Base-by-base conservation (phyloP, 139 green algal genomes). In the Coelastrella sp. region DNA sequence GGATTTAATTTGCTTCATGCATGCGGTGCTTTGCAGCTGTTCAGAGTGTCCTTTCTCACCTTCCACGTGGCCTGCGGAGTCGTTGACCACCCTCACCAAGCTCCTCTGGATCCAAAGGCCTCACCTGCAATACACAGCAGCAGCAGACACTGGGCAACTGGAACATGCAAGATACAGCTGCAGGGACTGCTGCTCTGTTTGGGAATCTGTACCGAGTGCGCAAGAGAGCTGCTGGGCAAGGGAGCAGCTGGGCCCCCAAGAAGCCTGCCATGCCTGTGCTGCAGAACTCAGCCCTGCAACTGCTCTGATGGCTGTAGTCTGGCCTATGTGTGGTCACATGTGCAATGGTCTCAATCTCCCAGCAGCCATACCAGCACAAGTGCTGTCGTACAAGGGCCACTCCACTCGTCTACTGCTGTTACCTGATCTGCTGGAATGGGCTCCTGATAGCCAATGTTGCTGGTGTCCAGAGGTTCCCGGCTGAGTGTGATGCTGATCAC, bases 401-500 rank as follows among this genome's bases (percentile, higher is more conserved):
- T 19, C 5, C 35, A 49, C 14, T 5, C 1, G 22, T 25, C 12
- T 15, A 15, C 75, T 25, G 75, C 75, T 91, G 66, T 49, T 49
- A 97, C 92, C 85, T 94, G 87, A 17, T 94, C 87, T 10, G 92
- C 83, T 56, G 94, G 90, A 87, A 98, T 78, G n/a, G 96, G 96
- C 17, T 95, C 75, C 90, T 98, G 96, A 92, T 98, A 98, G 73
- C 96, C 96, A 9, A 95, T 88, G 56, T 82, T 22, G 56, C 66
- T 91, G 7, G 85, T 89, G 92, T 98, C 96, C 57, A 97, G 88
- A 0, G 83, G 66, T 25, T 95, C 91, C 66, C 90, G 95, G 25
- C 95, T 97, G 10, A 98, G 91, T 1, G 92, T 97, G 91, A 98
- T 97, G 75, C 90, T 94, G 79, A 98, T 96, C 24, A 98, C 96